Evolutionary conservation across 306 rosid species (phyloP).

Genomic region (Cicer pinnatifidum): DNA sequence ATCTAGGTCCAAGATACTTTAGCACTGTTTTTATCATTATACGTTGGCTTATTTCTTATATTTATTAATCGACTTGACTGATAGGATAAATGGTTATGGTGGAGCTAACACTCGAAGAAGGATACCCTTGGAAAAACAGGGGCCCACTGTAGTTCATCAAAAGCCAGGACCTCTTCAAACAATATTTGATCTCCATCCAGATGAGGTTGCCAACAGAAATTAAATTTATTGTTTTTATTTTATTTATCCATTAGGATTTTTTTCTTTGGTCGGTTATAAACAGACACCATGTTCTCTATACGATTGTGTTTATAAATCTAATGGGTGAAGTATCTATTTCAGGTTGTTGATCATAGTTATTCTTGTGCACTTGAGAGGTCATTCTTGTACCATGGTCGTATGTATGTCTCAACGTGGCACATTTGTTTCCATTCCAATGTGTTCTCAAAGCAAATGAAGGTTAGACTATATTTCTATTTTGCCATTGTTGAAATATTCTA

Average conservation of each 20-base stretch:
- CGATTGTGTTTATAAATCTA: constrained; percentile 46
- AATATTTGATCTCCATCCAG: constrained; percentile 80
- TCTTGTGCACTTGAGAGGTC: constrained; percentile 99
- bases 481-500: constrained; percentile 33
- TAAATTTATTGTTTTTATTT: constrained; percentile 31
- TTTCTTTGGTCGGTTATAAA: background rate
- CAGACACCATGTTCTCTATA: constrained; percentile 10
- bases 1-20: constrained; percentile 32
- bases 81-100: constrained; percentile 72
- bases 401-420: constrained; percentile 93
- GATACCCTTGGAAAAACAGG: constrained; percentile 70
- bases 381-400: constrained; percentile 97
- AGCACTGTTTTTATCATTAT: constrained; percentile 35
- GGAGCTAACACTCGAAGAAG: constrained; percentile 80
- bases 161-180: constrained; percentile 98
- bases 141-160: constrained; percentile 88
- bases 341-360: constrained; percentile 92
- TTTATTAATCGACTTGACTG: constrained; percentile 37
- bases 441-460: constrained; percentile 99
- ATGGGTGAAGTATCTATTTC: constrained; percentile 50
- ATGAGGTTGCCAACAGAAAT: constrained; percentile 67
- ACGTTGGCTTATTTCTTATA: constrained; percentile 36
- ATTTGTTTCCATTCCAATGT: constrained; percentile 98
- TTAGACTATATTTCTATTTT: constrained; percentile 45
- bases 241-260: constrained; percentile 21